Evolutionary conservation across 306 rosid species (phyloP).

Genomic region (Pterocarpus macrocarpus): DNA sequence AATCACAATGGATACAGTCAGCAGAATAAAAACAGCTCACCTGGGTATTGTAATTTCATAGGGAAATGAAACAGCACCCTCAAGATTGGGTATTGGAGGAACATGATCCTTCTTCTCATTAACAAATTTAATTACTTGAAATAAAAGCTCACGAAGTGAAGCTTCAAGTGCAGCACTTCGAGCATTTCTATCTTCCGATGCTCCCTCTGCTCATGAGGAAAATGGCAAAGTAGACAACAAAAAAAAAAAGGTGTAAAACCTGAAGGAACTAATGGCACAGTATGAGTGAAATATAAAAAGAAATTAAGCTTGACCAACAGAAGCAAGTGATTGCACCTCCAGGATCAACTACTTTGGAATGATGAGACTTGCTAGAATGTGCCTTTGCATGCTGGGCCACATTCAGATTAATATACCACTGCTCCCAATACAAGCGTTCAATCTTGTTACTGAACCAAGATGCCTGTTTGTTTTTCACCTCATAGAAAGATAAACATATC

Average conservation of each 20-base stretch:
- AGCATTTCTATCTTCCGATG: constrained; percentile 73
- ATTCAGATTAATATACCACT: constrained; percentile 92
- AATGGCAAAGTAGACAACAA: neutral
- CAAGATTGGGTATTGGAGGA: constrained; percentile 85
- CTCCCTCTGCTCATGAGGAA: constrained; percentile 62
- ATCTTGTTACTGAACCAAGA: constrained; percentile 87
- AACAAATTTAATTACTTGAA: constrained; percentile 93
- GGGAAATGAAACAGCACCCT: constrained; percentile 80
- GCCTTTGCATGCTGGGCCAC: constrained; percentile 75
- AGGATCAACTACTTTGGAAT: constrained; percentile 77
- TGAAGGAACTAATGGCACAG: neutral
- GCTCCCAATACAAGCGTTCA: constrained; percentile 95
- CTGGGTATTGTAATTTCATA: constrained; percentile 90
- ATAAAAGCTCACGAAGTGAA: constrained; percentile 86
- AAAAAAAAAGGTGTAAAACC: neutral
- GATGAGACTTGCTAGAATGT: constrained; percentile 77
- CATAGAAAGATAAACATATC: constrained; percentile 95
- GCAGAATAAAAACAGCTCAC: constrained; percentile 54
- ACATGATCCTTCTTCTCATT: constrained; percentile 98
- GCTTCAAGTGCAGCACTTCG: constrained; percentile 87
- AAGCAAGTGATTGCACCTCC: constrained; percentile 65
- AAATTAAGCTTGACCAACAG: constrained; percentile 32
- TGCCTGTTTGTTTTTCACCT: constrained; percentile 81
- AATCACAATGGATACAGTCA: constrained; percentile 13
- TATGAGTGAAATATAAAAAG: constrained; percentile 28